A percentile compares a stretch with the other conserved stretches of the same genome.
Evolutionary conservation across 768 basidiomycete species (phyloP).

Genomic region (Leccinum variicolor): DNA sequence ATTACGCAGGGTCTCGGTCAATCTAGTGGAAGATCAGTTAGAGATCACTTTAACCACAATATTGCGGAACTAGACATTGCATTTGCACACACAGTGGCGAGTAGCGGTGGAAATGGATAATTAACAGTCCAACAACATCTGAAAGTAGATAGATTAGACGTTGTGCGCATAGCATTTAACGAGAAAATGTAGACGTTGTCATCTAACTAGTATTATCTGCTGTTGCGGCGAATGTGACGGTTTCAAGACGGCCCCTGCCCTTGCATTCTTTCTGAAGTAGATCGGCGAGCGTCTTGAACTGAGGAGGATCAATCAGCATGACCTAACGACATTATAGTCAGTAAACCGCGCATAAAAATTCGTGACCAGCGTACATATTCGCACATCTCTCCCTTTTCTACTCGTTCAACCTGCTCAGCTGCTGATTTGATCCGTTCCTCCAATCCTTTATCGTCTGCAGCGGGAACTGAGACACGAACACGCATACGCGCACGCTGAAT

Average conservation of each 20-base stretch:
- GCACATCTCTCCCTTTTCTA: conserved; percentile 79
- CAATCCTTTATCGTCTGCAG: conserved; percentile 60
- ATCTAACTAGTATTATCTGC: conserved; percentile 33
- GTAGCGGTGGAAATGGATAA: not conserved
- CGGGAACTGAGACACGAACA: conserved; percentile 75
- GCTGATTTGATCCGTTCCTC: conserved; percentile 67
- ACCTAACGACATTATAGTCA: conserved; percentile 48
- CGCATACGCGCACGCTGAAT: conserved; percentile 95
- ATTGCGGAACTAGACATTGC: conserved; percentile 9
- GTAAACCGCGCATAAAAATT: not conserved
- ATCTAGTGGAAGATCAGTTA: conserved; percentile 17
- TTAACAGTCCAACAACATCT: not conserved
- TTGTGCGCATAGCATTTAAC: not conserved
- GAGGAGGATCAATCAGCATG: conserved; percentile 89
- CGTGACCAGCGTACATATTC: conserved; percentile 62
- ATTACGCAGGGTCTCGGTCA: conserved; percentile 18
- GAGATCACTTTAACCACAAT: conserved; percentile 17
- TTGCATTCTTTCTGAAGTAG: conserved; percentile 89
- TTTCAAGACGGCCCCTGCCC: conserved; percentile 83
- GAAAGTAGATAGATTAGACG: not conserved
- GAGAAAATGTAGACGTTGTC: not conserved
- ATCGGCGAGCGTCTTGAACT: conserved; percentile 87
- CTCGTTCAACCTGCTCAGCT: conserved; percentile 82
- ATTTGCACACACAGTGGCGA: not conserved
- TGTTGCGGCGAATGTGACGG: conserved; percentile 68